phyloP scores from a whole-genome alignment of 2,329 filamentous ascomycete species.

The Lecanicillium sp. region DNA sequence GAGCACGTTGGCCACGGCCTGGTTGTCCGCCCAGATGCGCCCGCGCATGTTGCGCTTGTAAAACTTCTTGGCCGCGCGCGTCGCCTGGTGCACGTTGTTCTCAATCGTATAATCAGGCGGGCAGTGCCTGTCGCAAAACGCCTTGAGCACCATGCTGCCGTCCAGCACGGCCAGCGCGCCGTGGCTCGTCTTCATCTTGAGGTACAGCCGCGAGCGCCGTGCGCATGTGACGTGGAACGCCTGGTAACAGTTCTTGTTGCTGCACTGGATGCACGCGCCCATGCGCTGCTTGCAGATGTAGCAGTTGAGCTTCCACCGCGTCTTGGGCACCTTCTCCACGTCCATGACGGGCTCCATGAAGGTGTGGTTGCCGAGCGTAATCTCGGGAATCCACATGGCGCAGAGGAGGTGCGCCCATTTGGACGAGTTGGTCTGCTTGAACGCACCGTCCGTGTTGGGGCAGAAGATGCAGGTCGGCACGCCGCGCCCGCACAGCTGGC shows the following conservation, averaged over 20 bases:
- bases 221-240: conserved; percentile 98
- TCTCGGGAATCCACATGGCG: conserved; percentile 97
- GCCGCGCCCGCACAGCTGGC: conserved; percentile 87
- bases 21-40: conserved; percentile 86
- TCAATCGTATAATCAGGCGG: conserved; percentile 83
- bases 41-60: conserved; percentile 88
- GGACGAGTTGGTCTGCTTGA: conserved; percentile 94
- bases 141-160: conserved; percentile 79
- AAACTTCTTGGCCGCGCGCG: conserved; percentile 76
- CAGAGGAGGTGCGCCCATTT: conserved; percentile 97
- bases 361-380: conserved; percentile 88
- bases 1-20: conserved; percentile 73
- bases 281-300: conserved; percentile 97
- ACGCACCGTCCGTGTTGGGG: conserved; percentile 93
- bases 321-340: conserved; percentile 93
- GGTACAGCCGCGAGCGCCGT: conserved; percentile 74
- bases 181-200: conserved; percentile 94
- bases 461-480: conserved; percentile 97
- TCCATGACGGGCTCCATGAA: conserved; percentile 99
- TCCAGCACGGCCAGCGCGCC: conserved; percentile 70
- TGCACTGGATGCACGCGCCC: conserved; percentile 97
- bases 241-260: conserved; percentile 94
- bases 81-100: conserved; percentile 74
- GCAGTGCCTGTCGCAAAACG: conserved; percentile 93
- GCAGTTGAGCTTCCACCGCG: conserved; percentile 86